phyloP scores from a whole-genome alignment of 305 asterid species.

The Fraxinus sp. region DNA sequence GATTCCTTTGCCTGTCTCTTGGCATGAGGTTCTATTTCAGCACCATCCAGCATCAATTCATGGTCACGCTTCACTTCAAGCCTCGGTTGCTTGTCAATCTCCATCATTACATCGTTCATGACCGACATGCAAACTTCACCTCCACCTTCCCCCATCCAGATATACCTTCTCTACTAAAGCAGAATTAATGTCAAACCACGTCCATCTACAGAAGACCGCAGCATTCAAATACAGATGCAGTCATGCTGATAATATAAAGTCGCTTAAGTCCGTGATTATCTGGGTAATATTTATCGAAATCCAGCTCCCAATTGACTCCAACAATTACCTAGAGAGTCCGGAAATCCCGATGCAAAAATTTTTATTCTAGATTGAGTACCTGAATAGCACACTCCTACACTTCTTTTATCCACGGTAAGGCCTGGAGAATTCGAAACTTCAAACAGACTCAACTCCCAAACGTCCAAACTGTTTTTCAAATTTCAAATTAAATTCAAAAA shows the following conservation, averaged over 20 bases:
- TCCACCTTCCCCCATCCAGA: constrained; percentile 35
- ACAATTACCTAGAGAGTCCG: neutral
- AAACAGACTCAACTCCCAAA: constrained; percentile 14
- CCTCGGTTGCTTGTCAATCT: constrained; percentile 1
- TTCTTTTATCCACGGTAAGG: neutral
- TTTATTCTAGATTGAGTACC: constrained; percentile 2
- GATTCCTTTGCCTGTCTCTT: constrained; percentile 14
- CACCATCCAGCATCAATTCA: constrained; percentile 15
- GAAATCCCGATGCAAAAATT: neutral
- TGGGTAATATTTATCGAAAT: constrained; percentile 6
- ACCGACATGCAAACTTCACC: constrained; percentile 28
- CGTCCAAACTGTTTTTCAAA: constrained; percentile 13
- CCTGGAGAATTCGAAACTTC: neutral
- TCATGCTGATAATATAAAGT: neutral
- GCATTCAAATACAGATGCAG: constrained; percentile 20
- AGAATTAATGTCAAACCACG: neutral
- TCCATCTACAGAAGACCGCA: constrained; percentile 10
- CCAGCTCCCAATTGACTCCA: constrained; percentile 7
- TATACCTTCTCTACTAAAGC: neutral
- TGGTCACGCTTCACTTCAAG: neutral
- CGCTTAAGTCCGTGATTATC: neutral
- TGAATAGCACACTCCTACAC: neutral
- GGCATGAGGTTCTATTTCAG: constrained; percentile 25
- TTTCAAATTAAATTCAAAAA: constrained; percentile 16
- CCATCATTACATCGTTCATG: constrained; percentile 30